phyloP scores from a whole-genome alignment of 2,329 filamentous ascomycete species.

The Ophiostoma perfectum region DNA sequence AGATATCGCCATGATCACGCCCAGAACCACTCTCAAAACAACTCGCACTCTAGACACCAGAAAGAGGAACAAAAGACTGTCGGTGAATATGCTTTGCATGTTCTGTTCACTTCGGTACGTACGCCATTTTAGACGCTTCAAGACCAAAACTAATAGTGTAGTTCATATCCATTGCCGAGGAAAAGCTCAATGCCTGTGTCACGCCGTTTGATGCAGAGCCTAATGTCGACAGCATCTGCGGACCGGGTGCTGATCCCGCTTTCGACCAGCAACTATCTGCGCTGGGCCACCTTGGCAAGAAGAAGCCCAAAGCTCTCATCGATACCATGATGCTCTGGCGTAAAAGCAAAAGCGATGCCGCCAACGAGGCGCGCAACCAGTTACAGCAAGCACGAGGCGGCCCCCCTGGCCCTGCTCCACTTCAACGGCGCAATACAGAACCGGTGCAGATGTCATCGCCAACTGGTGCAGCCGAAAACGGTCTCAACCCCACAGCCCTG shows the following conservation, averaged over 20 bases:
- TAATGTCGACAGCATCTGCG: slow-evolving; percentile 83
- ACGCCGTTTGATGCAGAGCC: slow-evolving; percentile 74
- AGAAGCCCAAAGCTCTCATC: slow-evolving; percentile 90
- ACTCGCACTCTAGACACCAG: slow-evolving; percentile 67
- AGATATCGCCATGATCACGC: slow-evolving; percentile 66
- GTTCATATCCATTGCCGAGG: slow-evolving; percentile 95
- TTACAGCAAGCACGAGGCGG: slow-evolving; percentile 43
- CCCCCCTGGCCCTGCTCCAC: slow-evolving; percentile 37
- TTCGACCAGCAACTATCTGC: slow-evolving; percentile 95
- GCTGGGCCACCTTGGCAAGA: slow-evolving; percentile 86
- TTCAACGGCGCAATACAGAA: slow-evolving; percentile 70
- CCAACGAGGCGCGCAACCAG: slow-evolving; percentile 60
- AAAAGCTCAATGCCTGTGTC: slow-evolving; percentile 87
- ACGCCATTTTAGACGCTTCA: background rate
- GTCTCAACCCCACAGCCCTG: slow-evolving; percentile 33
- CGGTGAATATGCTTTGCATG: slow-evolving; percentile 95
- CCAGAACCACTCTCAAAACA: slow-evolving; percentile 68
- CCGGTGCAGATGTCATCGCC: slow-evolving; percentile 46
- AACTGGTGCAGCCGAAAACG: slow-evolving; percentile 29
- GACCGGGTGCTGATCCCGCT: slow-evolving; percentile 74
- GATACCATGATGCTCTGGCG: slow-evolving; percentile 98
- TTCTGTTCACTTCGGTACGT: slow-evolving; percentile 83
- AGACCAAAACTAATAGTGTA: slow-evolving; percentile 1
- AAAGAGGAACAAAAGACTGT: slow-evolving; percentile 76
- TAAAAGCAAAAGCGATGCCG: slow-evolving; percentile 88